Percentiles rank a stretch among this genome's conserved stretches.
Evolutionary conservation across 75 land plant genomes (phyloP).

Genomic region (Adiantum capillusveneris): DNA sequence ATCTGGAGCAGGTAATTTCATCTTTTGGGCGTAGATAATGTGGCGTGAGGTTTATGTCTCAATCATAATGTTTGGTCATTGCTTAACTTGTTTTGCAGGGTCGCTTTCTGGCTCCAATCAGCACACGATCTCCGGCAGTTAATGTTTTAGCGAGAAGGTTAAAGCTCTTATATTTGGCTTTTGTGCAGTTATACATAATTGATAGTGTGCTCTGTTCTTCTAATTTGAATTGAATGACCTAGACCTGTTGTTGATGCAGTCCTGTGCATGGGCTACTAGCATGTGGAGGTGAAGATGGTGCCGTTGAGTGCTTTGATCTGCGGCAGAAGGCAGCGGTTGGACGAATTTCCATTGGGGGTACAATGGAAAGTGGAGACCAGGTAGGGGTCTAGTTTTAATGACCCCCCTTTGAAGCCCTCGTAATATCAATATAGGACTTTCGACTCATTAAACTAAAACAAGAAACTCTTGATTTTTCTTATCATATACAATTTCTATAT

Average conservation of each 20-base stretch:
- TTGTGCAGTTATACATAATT: no score
- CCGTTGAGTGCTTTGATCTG: constrained; percentile 90
- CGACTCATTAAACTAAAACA: no score
- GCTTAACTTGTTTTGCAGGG: constrained; percentile 43
- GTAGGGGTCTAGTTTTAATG: no score
- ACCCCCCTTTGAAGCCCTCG: no score
- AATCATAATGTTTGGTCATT: not conserved
- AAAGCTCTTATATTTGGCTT: not conserved
- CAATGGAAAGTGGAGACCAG: constrained; percentile 57
- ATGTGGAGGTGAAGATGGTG: constrained; percentile 97
- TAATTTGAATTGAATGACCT: not conserved
- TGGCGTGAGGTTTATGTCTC: no score
- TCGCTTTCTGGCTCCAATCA: constrained; percentile 72
- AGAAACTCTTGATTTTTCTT: no score
- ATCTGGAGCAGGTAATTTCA: constrained; percentile 74
- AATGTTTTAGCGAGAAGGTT: constrained; percentile 87
- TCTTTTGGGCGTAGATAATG: not conserved
- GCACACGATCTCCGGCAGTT: constrained; percentile 70
- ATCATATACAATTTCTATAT: no score
- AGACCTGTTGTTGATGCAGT: constrained; percentile 23
- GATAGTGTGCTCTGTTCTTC: no score
- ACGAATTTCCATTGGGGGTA: constrained; percentile 55
- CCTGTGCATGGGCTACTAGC: constrained; percentile 90
- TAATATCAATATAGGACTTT: no score
- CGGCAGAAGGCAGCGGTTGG: constrained; percentile 78